phyloP scores from a whole-genome alignment of 2,329 filamentous ascomycete species.

The Diaporthe sp. region DNA sequence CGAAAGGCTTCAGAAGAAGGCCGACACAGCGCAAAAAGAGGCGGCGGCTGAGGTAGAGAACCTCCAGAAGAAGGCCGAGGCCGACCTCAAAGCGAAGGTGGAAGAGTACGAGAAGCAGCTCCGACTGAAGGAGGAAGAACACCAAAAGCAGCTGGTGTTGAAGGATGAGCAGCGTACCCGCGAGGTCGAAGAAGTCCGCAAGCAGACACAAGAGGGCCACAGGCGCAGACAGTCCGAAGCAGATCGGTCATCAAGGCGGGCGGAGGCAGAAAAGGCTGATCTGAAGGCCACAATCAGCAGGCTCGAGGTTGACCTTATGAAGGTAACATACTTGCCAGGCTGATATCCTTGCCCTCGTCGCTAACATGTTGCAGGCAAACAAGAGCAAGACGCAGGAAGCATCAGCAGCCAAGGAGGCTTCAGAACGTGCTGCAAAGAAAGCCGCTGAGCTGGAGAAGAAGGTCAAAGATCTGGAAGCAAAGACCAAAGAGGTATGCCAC shows the following conservation, averaged over 20 bases:
- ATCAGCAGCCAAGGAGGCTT: constrained; percentile 57
- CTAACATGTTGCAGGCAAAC: constrained; percentile 61
- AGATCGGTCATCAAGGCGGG: constrained; percentile 62
- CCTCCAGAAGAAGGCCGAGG: constrained; percentile 17
- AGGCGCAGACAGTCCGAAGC: constrained; percentile 50
- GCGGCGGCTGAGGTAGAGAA: constrained; percentile 34
- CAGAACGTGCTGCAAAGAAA: constrained; percentile 64
- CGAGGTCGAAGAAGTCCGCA: constrained; percentile 60
- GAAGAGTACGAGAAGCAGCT: constrained; percentile 32
- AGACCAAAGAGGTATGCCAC: constrained; percentile 46
- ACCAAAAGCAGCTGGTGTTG: constrained; percentile 41
- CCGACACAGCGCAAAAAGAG: constrained; percentile 66
- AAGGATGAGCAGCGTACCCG: constrained; percentile 55
- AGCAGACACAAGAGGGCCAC: constrained; percentile 58
- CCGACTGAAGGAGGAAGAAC: constrained; percentile 28
- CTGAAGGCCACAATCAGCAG: constrained; percentile 72
- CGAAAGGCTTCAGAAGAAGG: constrained; percentile 62
- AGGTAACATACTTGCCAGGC: constrained; percentile 55
- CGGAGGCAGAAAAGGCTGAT: constrained; percentile 75
- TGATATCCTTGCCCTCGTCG: neutral
- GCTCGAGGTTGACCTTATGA: constrained; percentile 74
- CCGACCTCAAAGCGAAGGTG: constrained; percentile 25
- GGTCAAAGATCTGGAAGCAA: constrained; percentile 45
- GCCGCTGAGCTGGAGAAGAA: constrained; percentile 50
- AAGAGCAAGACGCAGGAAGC: constrained; percentile 74